These are phyloP conservation scores for Solanum arcanum DNA, from an alignment of 257 asterid species.

Conservation along the genomic window DNA sequence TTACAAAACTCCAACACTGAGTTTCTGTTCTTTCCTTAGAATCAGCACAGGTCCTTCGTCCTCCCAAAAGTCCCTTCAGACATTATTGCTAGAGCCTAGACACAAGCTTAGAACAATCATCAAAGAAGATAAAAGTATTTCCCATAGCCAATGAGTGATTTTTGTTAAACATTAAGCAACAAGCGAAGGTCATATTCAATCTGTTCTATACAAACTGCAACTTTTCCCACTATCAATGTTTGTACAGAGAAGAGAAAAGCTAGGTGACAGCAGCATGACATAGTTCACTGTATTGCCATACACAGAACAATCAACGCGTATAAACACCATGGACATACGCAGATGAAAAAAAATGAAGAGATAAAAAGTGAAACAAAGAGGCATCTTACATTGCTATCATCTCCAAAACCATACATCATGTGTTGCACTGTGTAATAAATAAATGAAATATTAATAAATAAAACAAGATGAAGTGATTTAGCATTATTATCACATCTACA, in stretches of 20 bases:
- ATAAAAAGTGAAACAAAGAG: neutral
- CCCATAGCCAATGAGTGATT: neutral
- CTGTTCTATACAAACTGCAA: neutral
- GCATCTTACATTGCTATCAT: conserved; percentile 65
- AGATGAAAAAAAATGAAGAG: neutral
- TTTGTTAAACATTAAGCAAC: neutral
- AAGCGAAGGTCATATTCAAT: neutral
- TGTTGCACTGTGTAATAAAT: conserved; percentile 59
- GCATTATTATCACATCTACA: neutral
- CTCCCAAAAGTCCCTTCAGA: neutral
- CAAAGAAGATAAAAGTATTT: neutral
- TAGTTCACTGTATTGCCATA: neutral
- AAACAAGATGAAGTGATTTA: neutral
- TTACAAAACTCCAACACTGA: neutral
- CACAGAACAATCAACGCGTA: neutral
- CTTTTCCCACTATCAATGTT: neutral
- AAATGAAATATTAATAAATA: neutral
- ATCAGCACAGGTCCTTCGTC: neutral
- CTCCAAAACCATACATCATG: conserved; percentile 95
- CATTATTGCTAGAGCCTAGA: neutral
- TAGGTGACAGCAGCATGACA: neutral
- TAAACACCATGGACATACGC: neutral
- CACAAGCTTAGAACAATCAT: neutral
- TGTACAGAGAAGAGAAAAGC: neutral
- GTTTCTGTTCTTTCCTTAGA: neutral